Conservation (phyloP, 2,329 filamentous ascomycete genomes). For the Arthrobotrys megalospora region DNA sequence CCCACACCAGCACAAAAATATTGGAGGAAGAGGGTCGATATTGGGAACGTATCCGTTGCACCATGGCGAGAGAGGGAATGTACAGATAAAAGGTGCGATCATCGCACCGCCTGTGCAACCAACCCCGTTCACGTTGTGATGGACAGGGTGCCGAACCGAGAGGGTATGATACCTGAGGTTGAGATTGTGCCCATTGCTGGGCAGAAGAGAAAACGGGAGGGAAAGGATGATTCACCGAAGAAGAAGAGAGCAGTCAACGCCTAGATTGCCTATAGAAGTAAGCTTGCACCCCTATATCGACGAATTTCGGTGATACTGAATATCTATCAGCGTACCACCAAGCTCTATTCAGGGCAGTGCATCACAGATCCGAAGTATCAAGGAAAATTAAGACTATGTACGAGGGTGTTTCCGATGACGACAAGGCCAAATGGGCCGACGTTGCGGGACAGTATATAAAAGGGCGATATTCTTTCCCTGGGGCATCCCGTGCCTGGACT, state of each 20-base stretch:
- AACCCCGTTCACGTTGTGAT: not conserved
- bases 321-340: constrained; percentile 20
- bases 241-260: constrained; percentile 39
- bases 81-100: not conserved
- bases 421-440: constrained; percentile 24
- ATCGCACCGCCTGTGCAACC: not conserved
- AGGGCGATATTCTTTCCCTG: constrained; percentile 26
- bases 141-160: constrained; percentile 6
- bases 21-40: not conserved
- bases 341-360: constrained; percentile 15
- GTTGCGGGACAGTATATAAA: constrained; percentile 32
- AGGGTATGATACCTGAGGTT: not conserved
- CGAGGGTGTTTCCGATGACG: not conserved
- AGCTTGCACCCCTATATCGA: not conserved
- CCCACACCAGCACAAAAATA: not conserved
- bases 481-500: constrained; percentile 19
- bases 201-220: constrained; percentile 5
- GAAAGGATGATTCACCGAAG: not conserved
- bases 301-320: not conserved
- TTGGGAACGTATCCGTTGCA: not conserved
- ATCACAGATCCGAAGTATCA: constrained; percentile 34
- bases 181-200: not conserved
- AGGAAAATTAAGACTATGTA: constrained; percentile 36
- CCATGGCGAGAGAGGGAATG: constrained; percentile 13
- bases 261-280: constrained; percentile 42